Percentiles rank a stretch among this genome's conserved stretches.
These are phyloP conservation scores for Sisymbrium altissimum DNA, from an alignment of 345 rosid species.

Conservation along the genomic window DNA sequence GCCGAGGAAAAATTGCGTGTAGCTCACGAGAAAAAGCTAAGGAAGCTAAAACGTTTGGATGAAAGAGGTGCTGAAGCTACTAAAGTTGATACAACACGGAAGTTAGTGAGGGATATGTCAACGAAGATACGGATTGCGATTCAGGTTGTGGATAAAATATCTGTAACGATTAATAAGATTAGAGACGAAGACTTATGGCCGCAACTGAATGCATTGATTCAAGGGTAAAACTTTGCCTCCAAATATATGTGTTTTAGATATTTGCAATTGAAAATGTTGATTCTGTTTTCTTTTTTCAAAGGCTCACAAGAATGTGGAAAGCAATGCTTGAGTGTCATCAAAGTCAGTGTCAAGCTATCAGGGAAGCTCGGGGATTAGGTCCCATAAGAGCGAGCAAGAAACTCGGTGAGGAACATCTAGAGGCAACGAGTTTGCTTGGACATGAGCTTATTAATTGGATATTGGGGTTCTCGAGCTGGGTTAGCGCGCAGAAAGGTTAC, in stretches of 20 bases:
- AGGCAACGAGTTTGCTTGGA: slow-evolving; percentile 66
- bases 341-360: slow-evolving; percentile 66
- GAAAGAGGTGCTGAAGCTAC: slow-evolving; percentile 78
- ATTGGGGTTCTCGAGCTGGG: slow-evolving; percentile 68
- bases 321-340: slow-evolving; percentile 87
- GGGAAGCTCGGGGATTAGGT: slow-evolving; percentile 64
- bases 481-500: slow-evolving; percentile 71
- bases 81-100: slow-evolving; percentile 58
- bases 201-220: slow-evolving; percentile 73
- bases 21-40: slow-evolving; percentile 63
- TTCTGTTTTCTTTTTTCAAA: slow-evolving; percentile 11
- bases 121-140: slow-evolving; percentile 84
- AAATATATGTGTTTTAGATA: not conserved
- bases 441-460: slow-evolving; percentile 79
- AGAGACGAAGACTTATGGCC: slow-evolving; percentile 99
- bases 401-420: slow-evolving; percentile 59
- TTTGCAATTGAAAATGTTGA: not conserved
- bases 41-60: slow-evolving; percentile 71
- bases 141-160: slow-evolving; percentile 83
- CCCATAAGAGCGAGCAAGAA: slow-evolving; percentile 59
- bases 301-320: slow-evolving; percentile 95
- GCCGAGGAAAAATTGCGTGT: slow-evolving; percentile 89
- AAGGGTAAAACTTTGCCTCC: slow-evolving; percentile 53
- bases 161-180: slow-evolving; percentile 77
- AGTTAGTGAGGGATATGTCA: slow-evolving; percentile 55